Base-by-base conservation (phyloP, 23 red algal species). In the Gracilaria vermiculophylla region DNA sequence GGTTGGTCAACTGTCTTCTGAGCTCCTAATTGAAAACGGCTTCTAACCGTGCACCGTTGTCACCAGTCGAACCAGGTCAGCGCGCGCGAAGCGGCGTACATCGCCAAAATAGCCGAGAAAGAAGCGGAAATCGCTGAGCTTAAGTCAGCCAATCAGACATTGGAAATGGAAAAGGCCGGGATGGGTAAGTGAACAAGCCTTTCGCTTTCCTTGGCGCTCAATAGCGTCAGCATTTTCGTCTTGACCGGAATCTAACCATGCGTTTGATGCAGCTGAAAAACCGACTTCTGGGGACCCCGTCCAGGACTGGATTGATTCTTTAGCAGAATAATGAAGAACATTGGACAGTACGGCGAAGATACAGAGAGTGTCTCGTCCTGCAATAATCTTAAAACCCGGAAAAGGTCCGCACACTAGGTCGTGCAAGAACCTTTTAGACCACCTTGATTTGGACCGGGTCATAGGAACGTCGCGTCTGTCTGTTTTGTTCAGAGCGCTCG, bases 271-370 rank as follows among this genome's bases (percentile, higher is more conserved):
- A 85, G 81, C 51, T 36, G 84, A 44, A 57, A 78, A 88, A 76
- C 48, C 34, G 31, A 77, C 84, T 0, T 88, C 84, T 54, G 84
- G 84, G 4, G 84, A 88, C 37, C 69, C 69, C 16, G 69, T 88
- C 10, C 84, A 88, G 39, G 84, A 88, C 69, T 88, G 84, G 84
- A 64, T 88, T 37, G 70, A 88, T 53, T 88, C 84, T 19, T 36
- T 88, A 16, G 24, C 35, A 36, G 56, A 77, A 66, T 88, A 76
- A 73, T 14, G 47, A 48, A 33, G 0, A 48, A 25, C 34, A 9
- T 15, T 39, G 61, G 33, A 34, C n/a, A 33, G 13, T 28, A 19
- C n/a, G 8, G 47, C 44, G 42, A 20, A n/a, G 24, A 45, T 1
- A 64, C 16, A 4, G 3, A 14, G 17, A 25, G 3, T 20, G 47